A percentile compares a stretch with the other conserved stretches of the same genome.
These are phyloP conservation scores for Tolypocladium tropicale DNA, from an alignment of 2,329 filamentous ascomycete genomes.

Conservation along the genomic window DNA sequence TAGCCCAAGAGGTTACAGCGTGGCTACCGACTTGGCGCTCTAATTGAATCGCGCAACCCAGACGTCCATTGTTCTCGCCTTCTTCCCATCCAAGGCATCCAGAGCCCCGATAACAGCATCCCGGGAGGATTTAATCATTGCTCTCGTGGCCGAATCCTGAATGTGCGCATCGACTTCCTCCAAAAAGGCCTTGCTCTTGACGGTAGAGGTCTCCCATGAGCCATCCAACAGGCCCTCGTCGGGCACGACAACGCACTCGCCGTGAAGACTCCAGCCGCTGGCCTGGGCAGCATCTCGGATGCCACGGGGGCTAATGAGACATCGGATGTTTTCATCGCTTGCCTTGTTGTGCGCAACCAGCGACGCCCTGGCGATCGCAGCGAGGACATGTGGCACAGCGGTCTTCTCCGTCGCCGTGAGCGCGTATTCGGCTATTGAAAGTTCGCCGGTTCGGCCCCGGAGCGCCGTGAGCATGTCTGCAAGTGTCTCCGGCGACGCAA, in stretches of 20 bases:
- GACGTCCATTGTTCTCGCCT: conserved; percentile 30
- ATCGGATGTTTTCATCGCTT: conserved; percentile 36
- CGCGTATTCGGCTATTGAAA: conserved; percentile 17
- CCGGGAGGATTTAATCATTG: conserved; percentile 16
- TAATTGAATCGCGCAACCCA: conserved; percentile 18
- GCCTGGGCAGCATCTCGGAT: conserved; percentile 24
- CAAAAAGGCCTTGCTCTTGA: conserved; percentile 19
- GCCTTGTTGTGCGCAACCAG: conserved; percentile 29
- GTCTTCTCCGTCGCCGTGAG: conserved; percentile 23
- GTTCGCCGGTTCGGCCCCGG: conserved; percentile 7
- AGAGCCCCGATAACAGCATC: conserved; percentile 21
- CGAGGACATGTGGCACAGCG: conserved; percentile 38
- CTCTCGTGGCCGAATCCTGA: conserved; percentile 14
- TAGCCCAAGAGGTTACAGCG: too few species aligned
- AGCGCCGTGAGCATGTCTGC: conserved; percentile 11
- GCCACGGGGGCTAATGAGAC: conserved; percentile 28
- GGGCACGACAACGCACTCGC: conserved; percentile 24
- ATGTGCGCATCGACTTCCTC: conserved; percentile 19
- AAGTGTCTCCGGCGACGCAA: conserved; percentile 24
- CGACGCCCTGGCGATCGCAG: conserved; percentile 32
- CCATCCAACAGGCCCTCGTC: conserved; percentile 23
- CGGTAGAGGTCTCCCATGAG: background rate
- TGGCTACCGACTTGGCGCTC: background rate
- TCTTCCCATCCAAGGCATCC: conserved; percentile 16
- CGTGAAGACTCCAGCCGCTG: conserved; percentile 26